These are phyloP conservation scores for Oryza longistaminata DNA, from an alignment of 176 grass and related monocot species.

Conservation along the genomic window DNA sequence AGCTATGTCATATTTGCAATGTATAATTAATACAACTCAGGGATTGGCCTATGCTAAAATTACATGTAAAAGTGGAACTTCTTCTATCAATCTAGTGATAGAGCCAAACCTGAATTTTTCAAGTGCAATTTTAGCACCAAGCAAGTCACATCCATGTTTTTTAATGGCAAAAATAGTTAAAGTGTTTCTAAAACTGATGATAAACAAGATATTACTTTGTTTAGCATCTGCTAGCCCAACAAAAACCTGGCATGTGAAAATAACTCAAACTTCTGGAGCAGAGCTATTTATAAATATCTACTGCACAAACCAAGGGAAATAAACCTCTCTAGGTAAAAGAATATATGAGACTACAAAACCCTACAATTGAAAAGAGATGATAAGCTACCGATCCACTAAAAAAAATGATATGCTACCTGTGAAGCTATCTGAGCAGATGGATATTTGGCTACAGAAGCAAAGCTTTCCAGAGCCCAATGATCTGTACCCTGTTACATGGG, in stretches of 20 bases:
- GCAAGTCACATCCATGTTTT: background rate
- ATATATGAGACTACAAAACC: background rate
- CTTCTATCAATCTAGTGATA: constrained; percentile 9
- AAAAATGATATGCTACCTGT: constrained; percentile 58
- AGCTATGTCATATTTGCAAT: constrained; percentile 7
- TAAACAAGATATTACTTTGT: background rate
- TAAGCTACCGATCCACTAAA: constrained; percentile 33
- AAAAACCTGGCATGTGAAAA: constrained; percentile 11
- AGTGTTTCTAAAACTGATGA: background rate
- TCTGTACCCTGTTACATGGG: constrained; percentile 65
- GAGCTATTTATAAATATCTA: background rate
- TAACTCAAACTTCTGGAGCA: background rate
- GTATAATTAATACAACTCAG: background rate
- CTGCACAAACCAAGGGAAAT: background rate
- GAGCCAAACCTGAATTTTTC: background rate
- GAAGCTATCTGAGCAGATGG: constrained; percentile 86
- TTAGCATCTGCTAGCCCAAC: constrained; percentile 11
- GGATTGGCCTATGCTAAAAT: constrained; percentile 9
- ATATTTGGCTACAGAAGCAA: constrained; percentile 84
- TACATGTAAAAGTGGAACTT: constrained; percentile 25
- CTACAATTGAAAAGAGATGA: constrained; percentile 26
- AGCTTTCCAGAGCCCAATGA: constrained; percentile 82
- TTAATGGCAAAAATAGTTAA: constrained; percentile 5
- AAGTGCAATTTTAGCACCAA: constrained; percentile 18
- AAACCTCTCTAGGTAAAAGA: constrained; percentile 1